These are phyloP conservation scores for Hypoxylon sp. DNA, from an alignment of 2,329 filamentous ascomycete genomes.

Conservation along the genomic window DNA sequence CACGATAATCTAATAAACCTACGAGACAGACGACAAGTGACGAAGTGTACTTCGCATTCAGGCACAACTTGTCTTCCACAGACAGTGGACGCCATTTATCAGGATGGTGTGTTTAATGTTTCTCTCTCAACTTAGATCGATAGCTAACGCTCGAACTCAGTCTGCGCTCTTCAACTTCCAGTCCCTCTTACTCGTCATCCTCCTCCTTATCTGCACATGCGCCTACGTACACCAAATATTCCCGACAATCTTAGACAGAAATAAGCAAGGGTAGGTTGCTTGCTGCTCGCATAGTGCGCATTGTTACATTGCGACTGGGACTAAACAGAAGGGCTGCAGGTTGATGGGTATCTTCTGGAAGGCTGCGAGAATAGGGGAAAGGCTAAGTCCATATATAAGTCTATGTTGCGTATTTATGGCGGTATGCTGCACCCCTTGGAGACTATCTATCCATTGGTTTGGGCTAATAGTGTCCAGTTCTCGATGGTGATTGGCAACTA, in stretches of 20 bases:
- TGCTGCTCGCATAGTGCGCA: constrained; percentile 22
- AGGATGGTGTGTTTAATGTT: constrained; percentile 41
- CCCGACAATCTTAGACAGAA: constrained; percentile 89
- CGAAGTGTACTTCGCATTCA: background rate
- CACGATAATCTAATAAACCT: background rate
- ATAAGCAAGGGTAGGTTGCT: constrained; percentile 83
- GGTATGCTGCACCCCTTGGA: constrained; percentile 63
- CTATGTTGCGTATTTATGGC: constrained; percentile 95
- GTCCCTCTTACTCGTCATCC: constrained; percentile 91
- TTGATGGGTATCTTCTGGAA: constrained; percentile 95
- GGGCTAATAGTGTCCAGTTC: constrained; percentile 43
- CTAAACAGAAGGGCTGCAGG: constrained; percentile 57
- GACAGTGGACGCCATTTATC: constrained; percentile 29
- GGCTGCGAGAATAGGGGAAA: constrained; percentile 89
- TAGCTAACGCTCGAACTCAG: constrained; percentile 61
- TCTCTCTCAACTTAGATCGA: background rate
- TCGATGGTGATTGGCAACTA: constrained; percentile 52
- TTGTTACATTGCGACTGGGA: background rate
- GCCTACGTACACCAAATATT: constrained; percentile 93
- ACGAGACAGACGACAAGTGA: constrained; percentile 4
- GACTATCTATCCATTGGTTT: background rate
- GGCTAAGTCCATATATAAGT: constrained; percentile 94
- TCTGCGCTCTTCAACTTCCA: constrained; percentile 99
- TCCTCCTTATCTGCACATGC: constrained; percentile 95
- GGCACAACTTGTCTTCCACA: background rate